Percentiles rank a stretch among this genome's conserved stretches.
phyloP scores from a whole-genome alignment of 257 asterid genomes.

The Nicotiana benthamiana region DNA sequence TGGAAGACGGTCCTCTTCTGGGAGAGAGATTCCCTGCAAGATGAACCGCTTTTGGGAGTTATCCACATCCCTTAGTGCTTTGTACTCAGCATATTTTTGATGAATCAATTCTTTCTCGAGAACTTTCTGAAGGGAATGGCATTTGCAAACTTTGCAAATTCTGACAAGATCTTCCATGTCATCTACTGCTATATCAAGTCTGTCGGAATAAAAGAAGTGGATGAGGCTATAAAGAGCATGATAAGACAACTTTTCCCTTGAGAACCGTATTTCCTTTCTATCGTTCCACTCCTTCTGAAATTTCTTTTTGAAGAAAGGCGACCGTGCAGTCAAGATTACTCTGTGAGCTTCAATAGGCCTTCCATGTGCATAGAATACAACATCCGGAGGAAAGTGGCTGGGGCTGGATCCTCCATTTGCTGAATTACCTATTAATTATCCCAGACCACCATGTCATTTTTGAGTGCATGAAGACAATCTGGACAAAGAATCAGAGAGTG shows the following conservation, averaged over 20 bases:
- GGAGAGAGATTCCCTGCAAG: constrained; percentile 83
- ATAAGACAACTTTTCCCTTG: constrained; percentile 66
- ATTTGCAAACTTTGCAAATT: constrained; percentile 87
- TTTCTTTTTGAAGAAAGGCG: constrained; percentile 74
- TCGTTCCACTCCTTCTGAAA: constrained; percentile 66
- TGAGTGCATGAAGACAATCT: constrained; percentile 14
- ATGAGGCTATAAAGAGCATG: constrained; percentile 82
- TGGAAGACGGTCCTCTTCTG: constrained; percentile 78
- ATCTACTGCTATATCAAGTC: constrained; percentile 77
- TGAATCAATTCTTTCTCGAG: constrained; percentile 67
- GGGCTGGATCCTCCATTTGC: constrained; percentile 48
- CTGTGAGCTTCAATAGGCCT: constrained; percentile 91
- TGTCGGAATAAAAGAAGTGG: constrained; percentile 81
- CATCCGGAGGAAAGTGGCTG: constrained; percentile 67
- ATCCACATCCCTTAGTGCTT: constrained; percentile 61
- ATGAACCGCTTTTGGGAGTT: constrained; percentile 90
- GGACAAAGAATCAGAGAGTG: constrained; percentile 10
- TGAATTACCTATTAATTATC: constrained; percentile 44
- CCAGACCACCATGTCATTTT: constrained; percentile 19
- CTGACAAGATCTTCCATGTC: constrained; percentile 87
- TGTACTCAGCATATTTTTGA: constrained; percentile 77
- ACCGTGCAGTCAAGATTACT: constrained; percentile 78
- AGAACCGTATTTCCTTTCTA: constrained; percentile 61
- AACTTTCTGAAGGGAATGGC: constrained; percentile 56
- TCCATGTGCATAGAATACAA: constrained; percentile 84